Base-by-base conservation (phyloP, 371 early-diverging fungal genomes). In the Rhizopus sp. region DNA sequence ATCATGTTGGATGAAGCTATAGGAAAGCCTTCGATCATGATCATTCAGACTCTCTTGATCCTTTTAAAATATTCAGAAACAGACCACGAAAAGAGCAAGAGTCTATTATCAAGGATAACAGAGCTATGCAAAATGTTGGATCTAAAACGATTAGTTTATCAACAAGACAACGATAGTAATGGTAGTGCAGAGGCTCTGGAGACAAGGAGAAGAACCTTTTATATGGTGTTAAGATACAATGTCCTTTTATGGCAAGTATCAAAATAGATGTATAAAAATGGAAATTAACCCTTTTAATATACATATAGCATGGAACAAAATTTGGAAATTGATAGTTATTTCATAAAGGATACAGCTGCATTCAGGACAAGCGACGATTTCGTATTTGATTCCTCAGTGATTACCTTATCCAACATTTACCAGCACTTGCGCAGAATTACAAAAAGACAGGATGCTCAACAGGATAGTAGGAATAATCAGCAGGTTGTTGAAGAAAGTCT, bases 21-120 rank as follows among this genome's bases (percentile, higher is more conserved):
- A 55, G 91, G 87, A 55, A 74, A 75, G 13, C 88, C 91, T 17
- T 74, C 76, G 3, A 65, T 87, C 31, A 78, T 82, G 31, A 86
- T 88, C 9, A 86, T 91, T 5, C 83, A 87, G 33, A 86, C 90
- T 1, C 62, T 92, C 13, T 66, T 91, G 30, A 66, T 91, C 15
- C 67, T 92, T 68, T 80, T 88, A 10, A 85, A 86, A n/a, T 91
- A 89, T 58, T 81, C 75, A 41, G 82, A 87, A 49, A 83, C 15
- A 50, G 64, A 37, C 50, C 57, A 23, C 55, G 63, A 3, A 10
- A 53, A 50, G 7, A 51, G 55, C 16, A 66, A 62, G 35, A 61
- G 55, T 16, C 39, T 66, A 50, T 57, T 66, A 16, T 38, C 55
- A 3, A 53, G 66, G 47, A 37, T 52, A 0, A 55, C 62, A 29